Evolutionary conservation across 495 filamentous ascomycete species (phyloP).

Genomic region (Margaritispora aquatica): DNA sequence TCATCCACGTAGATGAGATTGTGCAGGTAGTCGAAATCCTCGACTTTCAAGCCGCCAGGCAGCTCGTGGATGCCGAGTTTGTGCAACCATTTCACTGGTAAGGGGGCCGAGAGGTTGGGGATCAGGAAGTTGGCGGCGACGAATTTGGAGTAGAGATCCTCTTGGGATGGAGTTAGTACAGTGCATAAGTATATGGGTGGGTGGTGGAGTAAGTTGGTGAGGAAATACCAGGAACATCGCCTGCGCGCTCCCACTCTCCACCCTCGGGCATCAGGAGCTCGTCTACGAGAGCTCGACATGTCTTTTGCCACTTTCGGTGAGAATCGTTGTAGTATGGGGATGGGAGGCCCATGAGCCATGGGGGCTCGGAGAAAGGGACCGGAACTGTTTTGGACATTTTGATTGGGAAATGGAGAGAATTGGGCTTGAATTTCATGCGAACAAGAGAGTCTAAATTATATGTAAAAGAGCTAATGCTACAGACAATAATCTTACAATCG

Average conservation of each 20-base stretch:
- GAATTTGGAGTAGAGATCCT: conserved; percentile 55
- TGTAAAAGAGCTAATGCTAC: not conserved
- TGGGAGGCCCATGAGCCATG: conserved; percentile 62
- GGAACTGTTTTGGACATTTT: conserved; percentile 10
- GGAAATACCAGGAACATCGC: conserved; percentile 48
- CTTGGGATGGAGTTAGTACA: conserved; percentile 43
- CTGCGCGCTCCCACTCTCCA: conserved; percentile 59
- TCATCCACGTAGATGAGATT: conserved; percentile 64
- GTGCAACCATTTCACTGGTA: conserved; percentile 63
- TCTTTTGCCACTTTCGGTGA: conserved; percentile 59
- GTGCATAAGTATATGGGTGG: conserved; percentile 44
- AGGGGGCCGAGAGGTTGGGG: conserved; percentile 56
- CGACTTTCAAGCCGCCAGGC: conserved; percentile 58
- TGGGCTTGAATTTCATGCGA: not conserved
- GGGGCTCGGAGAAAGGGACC: conserved; percentile 68
- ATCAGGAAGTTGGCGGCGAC: conserved; percentile 56
- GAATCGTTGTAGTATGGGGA: conserved; percentile 61
- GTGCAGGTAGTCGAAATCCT: conserved; percentile 71
- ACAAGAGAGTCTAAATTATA: not conserved
- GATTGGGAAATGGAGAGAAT: not conserved
- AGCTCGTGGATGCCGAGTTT: conserved; percentile 57
- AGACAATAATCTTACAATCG: not conserved
- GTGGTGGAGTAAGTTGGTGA: conserved; percentile 48
- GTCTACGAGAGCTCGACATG: conserved; percentile 56
- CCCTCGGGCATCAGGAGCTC: conserved; percentile 54